A percentile compares a stretch with the other conserved stretches of the same genome.
Evolutionary conservation across 2,329 filamentous ascomycete genomes (phyloP).

Genomic region (Spiromastix sp.): DNA sequence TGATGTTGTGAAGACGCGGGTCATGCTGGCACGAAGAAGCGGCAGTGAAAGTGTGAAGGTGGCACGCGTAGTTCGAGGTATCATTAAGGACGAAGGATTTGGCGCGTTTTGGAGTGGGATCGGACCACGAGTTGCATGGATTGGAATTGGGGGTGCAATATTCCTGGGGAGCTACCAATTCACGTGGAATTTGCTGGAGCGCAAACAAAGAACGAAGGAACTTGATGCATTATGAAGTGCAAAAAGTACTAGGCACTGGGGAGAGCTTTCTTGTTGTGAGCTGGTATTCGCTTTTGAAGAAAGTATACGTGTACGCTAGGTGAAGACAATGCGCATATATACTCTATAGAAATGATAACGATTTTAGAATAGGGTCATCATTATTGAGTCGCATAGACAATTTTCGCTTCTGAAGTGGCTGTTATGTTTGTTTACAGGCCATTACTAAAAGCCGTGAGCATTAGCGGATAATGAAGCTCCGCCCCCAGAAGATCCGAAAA

Average conservation of each 20-base stretch:
- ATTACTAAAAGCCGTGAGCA: no score
- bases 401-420: no score
- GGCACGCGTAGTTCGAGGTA: conserved; percentile 48
- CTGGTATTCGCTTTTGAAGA: no score
- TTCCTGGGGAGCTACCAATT: conserved; percentile 92
- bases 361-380: background rate
- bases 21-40: conserved; percentile 75
- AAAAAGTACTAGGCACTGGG: no score
- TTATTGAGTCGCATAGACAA: no score
- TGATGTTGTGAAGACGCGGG: conserved; percentile 91
- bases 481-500: no score
- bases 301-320: no score
- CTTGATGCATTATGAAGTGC: conserved; percentile 9
- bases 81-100: conserved; percentile 43
- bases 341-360: background rate
- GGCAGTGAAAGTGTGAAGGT: conserved; percentile 41
- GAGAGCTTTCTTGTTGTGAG: no score
- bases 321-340: no score
- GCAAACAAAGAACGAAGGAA: conserved; percentile 16
- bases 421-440: no score
- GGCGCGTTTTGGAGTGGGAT: conserved; percentile 41
- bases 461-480: no score
- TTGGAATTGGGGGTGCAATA: conserved; percentile 85
- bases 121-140: conserved; percentile 84
- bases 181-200: conserved; percentile 63